Percentiles rank a stretch among this genome's conserved stretches.
These are phyloP conservation scores for Pythium aristosporum DNA, from an alignment of 352 stramenopile species.

Conservation along the genomic window DNA sequence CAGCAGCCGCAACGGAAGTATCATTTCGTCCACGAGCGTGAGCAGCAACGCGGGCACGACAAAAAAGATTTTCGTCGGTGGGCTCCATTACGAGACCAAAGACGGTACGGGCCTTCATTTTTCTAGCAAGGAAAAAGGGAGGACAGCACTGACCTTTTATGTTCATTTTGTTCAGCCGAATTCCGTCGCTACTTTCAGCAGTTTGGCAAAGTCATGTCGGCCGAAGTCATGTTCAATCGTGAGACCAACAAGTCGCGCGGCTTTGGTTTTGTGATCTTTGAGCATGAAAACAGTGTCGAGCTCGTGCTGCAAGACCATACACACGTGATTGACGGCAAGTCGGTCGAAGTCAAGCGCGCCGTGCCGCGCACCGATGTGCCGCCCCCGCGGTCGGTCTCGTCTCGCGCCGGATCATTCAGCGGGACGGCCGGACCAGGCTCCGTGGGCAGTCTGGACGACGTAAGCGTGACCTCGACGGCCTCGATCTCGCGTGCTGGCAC, in stretches of 20 bases:
- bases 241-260: slow-evolving; percentile 94
- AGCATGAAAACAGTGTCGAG: slow-evolving; percentile 85
- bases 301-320: slow-evolving; percentile 84
- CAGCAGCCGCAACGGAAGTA: slow-evolving; percentile 53
- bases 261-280: slow-evolving; percentile 95
- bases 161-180: slow-evolving; percentile 46
- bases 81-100: slow-evolving; percentile 93
- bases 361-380: slow-evolving; percentile 83
- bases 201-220: slow-evolving; percentile 91
- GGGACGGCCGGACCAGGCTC: slow-evolving; percentile 70
- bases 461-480: slow-evolving; percentile 46
- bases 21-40: slow-evolving; percentile 53
- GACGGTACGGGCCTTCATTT: slow-evolving; percentile 56
- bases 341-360: slow-evolving; percentile 85
- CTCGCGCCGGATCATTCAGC: slow-evolving; percentile 74
- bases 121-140: neutral
- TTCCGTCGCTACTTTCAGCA: slow-evolving; percentile 93
- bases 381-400: slow-evolving; percentile 70
- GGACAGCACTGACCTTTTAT: neutral
- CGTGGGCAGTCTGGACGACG: slow-evolving; percentile 68
- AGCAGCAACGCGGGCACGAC: slow-evolving; percentile 69
- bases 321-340: slow-evolving; percentile 92
- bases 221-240: slow-evolving; percentile 95
- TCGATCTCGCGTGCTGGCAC: slow-evolving; percentile 56
- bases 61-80: slow-evolving; percentile 93